Evolutionary conservation across 1,284 basidiomycete species (phyloP), one percentile per base, ranked within the genome.

Genomic region (Apiotrichum veenhuisii): DNA sequence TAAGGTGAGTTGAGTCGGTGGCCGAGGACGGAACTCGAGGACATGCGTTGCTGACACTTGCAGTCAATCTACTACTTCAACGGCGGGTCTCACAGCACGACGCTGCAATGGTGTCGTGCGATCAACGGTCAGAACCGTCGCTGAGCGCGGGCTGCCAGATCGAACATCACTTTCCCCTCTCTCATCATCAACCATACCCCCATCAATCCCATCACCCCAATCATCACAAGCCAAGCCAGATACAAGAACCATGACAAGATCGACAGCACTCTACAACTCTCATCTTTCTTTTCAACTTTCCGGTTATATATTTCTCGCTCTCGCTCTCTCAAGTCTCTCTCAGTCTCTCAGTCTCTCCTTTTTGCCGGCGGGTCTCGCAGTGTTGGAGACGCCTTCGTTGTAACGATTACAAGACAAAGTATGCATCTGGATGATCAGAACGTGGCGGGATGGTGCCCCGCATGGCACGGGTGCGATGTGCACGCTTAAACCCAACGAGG

Each of bases 61-160:
- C 75, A 30, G 78, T 91, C 91, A 9, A 91, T 97, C 63, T 80
- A 95, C 54, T 97, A 97, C 77, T 91, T 97, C 68, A 88, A 89
- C 70, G 88, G 88, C 46, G 85, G 87, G 27, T 86, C 87, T 12
- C 84, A 87, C 27, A 87, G 86, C 52, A 87, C 89, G 61, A 89
- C 89, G 30, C 74, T 92, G 67, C 90, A 87, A 64, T 95, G 91
- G 91, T 91, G 87, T 79, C 58, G 73, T 50, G 73, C 72, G 0
- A 76, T 77, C 69, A 77, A 77, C 58, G 55, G 57, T 30, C 63
- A 64, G 52, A 64, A 62, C 52, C 54, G 63, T 18, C 58, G 58
- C 36, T 64, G 34, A 49, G 25, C 23, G 23, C 17, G 23, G 11
- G 14, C 20, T 22, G 12, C 10, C 15, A 43, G 12, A 8, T 2